A percentile compares a stretch with the other conserved stretches of the same genome.
Conservation (phyloP, 345 rosid species). For the Psidium friedrichsthalianum region DNA sequence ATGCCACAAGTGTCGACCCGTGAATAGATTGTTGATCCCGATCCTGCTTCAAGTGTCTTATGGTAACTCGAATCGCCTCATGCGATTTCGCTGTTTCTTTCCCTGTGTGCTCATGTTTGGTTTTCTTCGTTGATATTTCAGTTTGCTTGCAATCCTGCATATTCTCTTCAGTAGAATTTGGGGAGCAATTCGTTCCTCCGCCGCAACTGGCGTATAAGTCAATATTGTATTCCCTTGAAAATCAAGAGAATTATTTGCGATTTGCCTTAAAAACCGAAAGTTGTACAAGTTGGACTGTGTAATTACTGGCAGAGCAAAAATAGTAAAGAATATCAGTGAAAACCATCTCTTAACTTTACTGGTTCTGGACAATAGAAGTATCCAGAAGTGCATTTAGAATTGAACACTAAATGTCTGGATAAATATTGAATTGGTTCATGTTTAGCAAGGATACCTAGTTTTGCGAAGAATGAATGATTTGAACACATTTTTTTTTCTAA, state of each 20-base stretch:
- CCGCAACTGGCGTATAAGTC: not conserved
- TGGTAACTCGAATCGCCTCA: not conserved
- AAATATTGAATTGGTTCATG: no score
- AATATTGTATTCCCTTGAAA: not conserved
- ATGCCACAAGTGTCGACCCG: not conserved
- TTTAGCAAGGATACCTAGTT: no score
- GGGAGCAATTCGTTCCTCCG: not conserved
- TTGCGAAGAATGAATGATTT: no score
- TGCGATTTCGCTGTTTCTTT: not conserved
- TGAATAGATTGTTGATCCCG: not conserved
- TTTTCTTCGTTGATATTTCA: not conserved
- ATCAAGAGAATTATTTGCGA: not conserved
- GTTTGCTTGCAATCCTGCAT: not conserved
- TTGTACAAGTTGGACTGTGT: not conserved
- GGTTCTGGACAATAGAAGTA: not conserved
- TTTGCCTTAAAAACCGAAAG: not conserved
- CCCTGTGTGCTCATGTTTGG: not conserved
- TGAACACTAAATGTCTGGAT: not conserved
- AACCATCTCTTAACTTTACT: not conserved
- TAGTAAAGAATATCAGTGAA: not conserved
- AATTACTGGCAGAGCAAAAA: not conserved
- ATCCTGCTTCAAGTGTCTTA: not conserved
- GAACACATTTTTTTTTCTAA: no score
- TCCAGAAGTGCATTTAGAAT: not conserved
- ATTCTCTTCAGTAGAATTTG: not conserved